These are phyloP conservation scores for Patellifolia procumbens DNA, from an alignment of 179 eudicot genomes.

Conservation along the genomic window DNA sequence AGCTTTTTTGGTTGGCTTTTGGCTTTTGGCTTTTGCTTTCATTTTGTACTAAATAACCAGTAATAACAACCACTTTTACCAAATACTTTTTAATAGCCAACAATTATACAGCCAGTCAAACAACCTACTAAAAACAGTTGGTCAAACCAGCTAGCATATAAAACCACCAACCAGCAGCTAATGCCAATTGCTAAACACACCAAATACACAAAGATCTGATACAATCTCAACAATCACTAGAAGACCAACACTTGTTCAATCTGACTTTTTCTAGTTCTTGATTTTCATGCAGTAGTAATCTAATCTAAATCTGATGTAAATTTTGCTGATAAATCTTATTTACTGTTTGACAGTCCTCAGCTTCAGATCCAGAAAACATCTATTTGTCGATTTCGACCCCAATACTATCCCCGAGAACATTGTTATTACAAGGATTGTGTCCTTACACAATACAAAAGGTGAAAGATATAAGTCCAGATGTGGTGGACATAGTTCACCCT, in stretches of 20 bases:
- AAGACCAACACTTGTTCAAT: not conserved
- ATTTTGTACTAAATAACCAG: too few relatives aligned
- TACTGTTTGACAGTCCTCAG: constrained; percentile 50
- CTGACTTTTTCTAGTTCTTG: not conserved
- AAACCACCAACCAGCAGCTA: too few relatives aligned
- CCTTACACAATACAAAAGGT: constrained; percentile 46
- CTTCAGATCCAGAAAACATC: constrained; percentile 49
- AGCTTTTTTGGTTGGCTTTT: too few relatives aligned
- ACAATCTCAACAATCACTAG: not conserved
- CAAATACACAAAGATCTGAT: not conserved
- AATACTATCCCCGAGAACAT: constrained; percentile 47
- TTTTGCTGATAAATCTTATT: not conserved
- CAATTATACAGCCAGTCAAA: too few relatives aligned
- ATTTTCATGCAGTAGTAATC: not conserved
- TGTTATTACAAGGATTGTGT: constrained; percentile 40
- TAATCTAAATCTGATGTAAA: not conserved
- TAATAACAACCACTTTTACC: too few relatives aligned
- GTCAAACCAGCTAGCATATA: too few relatives aligned
- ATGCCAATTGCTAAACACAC: too few relatives aligned
- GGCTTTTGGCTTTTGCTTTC: too few relatives aligned
- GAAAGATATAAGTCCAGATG: constrained; percentile 50
- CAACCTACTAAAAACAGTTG: too few relatives aligned
- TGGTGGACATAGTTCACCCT: constrained; percentile 57
- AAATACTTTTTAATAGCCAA: too few relatives aligned
- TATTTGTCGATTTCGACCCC: constrained; percentile 85